Base-by-base conservation (phyloP, 495 filamentous ascomycete species). In the Polyplosphaeria fusca region DNA sequence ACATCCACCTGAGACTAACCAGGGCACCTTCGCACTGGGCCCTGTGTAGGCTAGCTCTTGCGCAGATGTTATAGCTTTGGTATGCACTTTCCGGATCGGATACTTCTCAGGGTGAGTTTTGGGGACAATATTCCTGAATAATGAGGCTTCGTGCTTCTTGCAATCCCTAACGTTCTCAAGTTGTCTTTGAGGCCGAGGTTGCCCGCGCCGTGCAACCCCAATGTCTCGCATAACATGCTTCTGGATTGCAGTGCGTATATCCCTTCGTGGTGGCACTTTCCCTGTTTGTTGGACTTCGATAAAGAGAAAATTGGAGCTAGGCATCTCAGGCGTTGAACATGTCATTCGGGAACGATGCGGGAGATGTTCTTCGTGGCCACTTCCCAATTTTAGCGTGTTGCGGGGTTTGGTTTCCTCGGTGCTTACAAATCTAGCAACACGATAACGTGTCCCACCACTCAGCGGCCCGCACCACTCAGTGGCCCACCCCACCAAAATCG, bases 181-280 rank as follows among this genome's bases (percentile, higher is more conserved):
- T 38, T 50, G 47, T 16, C 27, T 7, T 50, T 27, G 47, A 50
- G 19, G 49, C 20, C 49, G 49, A 26, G 49, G 49, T 41, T 41
- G 18, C 14, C 49, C 49, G 3, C 49, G 49, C 35, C 49, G 35
- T 25, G 49, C 30, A 52, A 28, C 37, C 22, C 49, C 49, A 41
- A 52, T 52, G 35, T 52, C 49, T 20, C 49, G 49, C 49, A 52
- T 52, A 28, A 52, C 49, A 43, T 52, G 49, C 25, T 52, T 52
- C 20, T 52, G 49, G 35, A 52, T 52, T 26, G 32, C 49, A 9
- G 49, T 52, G 23, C 49, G 49, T 25, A 52, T 27, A 52, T 52
- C 38, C 35, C 25, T 52, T 23, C 38, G 32, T 9, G 35, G 49
- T 11, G 49, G 7, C 22, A 52, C 49, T 42, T 52, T 52, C 38